Evolutionary conservation across 208 protist genomes (phyloP).

Genomic region (Crithidia fasciculata): DNA sequence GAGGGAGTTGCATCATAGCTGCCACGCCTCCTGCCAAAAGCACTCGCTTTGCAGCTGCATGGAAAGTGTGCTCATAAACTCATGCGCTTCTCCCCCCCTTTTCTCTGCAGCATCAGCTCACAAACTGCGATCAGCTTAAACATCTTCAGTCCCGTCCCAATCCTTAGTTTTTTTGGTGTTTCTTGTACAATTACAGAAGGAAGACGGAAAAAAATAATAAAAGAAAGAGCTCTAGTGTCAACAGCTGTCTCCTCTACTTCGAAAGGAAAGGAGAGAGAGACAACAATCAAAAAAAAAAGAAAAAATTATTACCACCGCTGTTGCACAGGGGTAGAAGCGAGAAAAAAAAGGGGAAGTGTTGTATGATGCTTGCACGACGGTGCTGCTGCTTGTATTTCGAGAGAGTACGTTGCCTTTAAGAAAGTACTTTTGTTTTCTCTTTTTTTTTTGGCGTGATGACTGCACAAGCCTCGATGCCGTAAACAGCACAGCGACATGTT

Average conservation of each 20-base stretch:
- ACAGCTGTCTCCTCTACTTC: too few species aligned
- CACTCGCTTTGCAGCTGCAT: too few species aligned
- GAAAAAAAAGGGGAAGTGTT: too few species aligned
- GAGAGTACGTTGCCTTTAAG: neutral
- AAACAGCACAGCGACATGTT: too few species aligned
- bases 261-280: neutral
- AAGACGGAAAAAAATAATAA: neutral
- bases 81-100: neutral
- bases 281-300: slow-evolving; percentile 1
- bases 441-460: too few species aligned
- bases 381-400: too few species aligned
- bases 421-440: neutral
- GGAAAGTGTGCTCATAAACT: neutral
- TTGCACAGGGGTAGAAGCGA: too few species aligned
- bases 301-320: neutral
- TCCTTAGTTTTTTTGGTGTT: neutral
- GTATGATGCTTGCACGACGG: too few species aligned
- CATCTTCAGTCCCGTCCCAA: neutral
- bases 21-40: too few species aligned
- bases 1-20: too few species aligned
- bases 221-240: neutral
- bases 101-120: too few species aligned
- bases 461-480: too few species aligned
- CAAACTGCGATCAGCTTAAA: neutral
- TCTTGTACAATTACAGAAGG: neutral